Percentiles rank a stretch among this genome's conserved stretches.
Conservation (phyloP, 257 asterid species). For the Striga asiatica region DNA sequence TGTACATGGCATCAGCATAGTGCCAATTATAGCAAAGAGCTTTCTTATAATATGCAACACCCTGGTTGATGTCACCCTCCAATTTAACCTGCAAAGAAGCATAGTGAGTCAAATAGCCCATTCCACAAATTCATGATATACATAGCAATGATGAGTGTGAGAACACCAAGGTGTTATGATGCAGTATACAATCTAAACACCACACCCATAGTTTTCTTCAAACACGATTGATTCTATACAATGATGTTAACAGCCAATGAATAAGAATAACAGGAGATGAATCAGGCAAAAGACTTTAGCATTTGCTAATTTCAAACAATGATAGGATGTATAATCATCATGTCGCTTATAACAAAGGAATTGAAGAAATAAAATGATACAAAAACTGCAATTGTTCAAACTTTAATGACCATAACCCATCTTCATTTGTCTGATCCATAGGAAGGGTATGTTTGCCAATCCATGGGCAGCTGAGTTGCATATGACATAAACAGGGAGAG, state of each 20-base stretch:
- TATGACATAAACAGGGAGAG: conserved; percentile 5
- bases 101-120: conserved; percentile 9
- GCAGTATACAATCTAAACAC: background rate
- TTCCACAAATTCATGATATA: background rate
- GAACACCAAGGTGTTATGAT: conserved; percentile 1
- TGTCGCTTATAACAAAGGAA: background rate
- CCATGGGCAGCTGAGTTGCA: conserved; percentile 5
- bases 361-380: background rate
- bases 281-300: background rate
- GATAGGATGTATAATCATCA: background rate
- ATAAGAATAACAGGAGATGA: background rate
- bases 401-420: background rate
- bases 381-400: background rate
- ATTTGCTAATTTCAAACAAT: conserved; percentile 4
- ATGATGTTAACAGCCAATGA: conserved; percentile 3
- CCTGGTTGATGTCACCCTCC: conserved; percentile 96
- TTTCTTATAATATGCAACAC: conserved; percentile 79
- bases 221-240: background rate
- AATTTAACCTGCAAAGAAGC: conserved; percentile 65
- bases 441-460: background rate
- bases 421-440: background rate
- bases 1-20: conserved; percentile 99
- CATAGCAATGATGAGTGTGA: background rate
- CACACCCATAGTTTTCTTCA: background rate
- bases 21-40: conserved; percentile 96